These are phyloP conservation scores for Populus simonii DNA, from an alignment of 345 rosid genomes.

Conservation along the genomic window DNA sequence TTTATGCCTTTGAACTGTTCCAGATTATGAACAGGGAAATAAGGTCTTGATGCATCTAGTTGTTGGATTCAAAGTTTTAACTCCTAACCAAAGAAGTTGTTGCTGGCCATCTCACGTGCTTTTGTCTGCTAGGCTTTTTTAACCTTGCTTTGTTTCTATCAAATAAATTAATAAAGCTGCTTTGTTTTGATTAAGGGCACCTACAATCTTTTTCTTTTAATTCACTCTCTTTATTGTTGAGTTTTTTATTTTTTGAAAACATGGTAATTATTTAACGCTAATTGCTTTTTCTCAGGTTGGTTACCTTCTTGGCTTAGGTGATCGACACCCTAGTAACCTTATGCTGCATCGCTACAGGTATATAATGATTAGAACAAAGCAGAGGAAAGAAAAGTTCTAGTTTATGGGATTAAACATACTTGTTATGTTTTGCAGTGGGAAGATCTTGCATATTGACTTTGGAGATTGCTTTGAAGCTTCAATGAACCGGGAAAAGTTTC, in stretches of 20 bases:
- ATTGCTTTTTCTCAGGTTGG: conserved; percentile 68
- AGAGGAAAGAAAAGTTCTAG: neutral
- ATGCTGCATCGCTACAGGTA: conserved; percentile 93
- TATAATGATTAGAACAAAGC: neutral
- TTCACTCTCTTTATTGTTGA: neutral
- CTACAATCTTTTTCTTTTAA: neutral
- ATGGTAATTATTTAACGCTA: neutral
- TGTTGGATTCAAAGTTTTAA: neutral
- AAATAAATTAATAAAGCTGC: neutral
- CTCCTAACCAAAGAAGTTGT: neutral
- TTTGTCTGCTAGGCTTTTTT: neutral
- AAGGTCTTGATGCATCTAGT: neutral
- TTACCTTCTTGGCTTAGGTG: conserved; percentile 97
- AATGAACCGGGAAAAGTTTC: conserved; percentile 97
- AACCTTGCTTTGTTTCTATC: neutral
- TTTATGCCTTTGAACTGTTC: neutral
- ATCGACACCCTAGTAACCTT: conserved; percentile 98
- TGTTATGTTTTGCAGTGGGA: conserved; percentile 61
- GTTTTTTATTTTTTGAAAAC: neutral
- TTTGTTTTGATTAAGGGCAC: neutral
- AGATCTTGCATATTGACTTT: conserved; percentile 96
- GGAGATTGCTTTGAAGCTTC: conserved; percentile 99
- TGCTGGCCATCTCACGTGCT: neutral
- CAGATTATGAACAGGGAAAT: neutral
- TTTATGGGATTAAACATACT: neutral